Evolutionary conservation across 2,329 filamentous ascomycete species (phyloP), one percentile per base, ranked within the genome.

Genomic region (Piedraia hortae): DNA sequence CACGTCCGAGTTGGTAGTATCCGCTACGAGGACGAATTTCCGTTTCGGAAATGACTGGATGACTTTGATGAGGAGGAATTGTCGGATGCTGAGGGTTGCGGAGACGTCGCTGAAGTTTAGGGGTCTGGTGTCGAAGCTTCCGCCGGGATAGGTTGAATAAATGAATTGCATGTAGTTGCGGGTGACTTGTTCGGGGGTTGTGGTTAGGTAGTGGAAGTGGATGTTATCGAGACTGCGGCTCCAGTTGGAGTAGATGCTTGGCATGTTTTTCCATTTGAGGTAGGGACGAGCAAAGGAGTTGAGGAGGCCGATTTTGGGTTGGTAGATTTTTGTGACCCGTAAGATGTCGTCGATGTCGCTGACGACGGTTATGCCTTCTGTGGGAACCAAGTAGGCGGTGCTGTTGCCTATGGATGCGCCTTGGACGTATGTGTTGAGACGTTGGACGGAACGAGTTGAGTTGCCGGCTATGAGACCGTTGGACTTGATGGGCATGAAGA

Each of bases 171-270:
- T 75, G 47, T 80, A 80, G 32, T 66, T 69, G 18, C 71, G 54
- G 1, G 72, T 75, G 4, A 64, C 56, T 41, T 80, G 72, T 44
- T 78, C 72, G 0, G 72, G 72, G 0, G 71, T 75, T 0, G 72
- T 80, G 0, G 72, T 80, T 10, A 80, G 53, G 45, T 80, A 80
- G 46, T 78, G 71, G 50, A 78, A 80, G 41, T 78, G 72, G 29
- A 66, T 53, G 35, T 73, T 56, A 0, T 61, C 56, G 8, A 74
- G 50, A 11, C 53, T 59, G n/a, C 47, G 46, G 1, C 59, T 64
- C 70, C 71, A 78, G 36, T 75, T 73, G 31, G 64, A 60, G 40
- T 75, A 80, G 31, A 78, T 66, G 2, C 64, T 54, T 0, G 71
- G 71, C 73, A 80, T 80, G 44, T 78, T 69, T 52, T 68, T 53